These are phyloP conservation scores for Gamarada debralockiae DNA, from an alignment of 495 filamentous ascomycete species.

Conservation along the genomic window DNA sequence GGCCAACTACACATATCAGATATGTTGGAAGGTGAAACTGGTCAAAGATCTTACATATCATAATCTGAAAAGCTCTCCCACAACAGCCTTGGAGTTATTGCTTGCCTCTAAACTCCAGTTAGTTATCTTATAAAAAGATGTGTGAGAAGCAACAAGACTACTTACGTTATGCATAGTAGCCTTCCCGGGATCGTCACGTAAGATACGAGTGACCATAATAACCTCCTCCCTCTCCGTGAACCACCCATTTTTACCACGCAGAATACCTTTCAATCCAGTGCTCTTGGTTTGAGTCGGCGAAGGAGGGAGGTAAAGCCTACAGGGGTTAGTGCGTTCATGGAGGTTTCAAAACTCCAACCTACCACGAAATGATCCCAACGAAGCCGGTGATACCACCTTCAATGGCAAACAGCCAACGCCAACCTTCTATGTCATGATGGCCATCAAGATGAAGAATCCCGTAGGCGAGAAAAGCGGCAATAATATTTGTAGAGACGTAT, in stretches of 20 bases:
- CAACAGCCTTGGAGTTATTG: slow-evolving; percentile 52
- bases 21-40: not conserved
- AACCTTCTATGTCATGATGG: slow-evolving; percentile 54
- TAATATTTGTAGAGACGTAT: slow-evolving; percentile 58
- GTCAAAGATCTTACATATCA: slow-evolving; percentile 40
- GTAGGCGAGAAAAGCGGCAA: slow-evolving; percentile 66
- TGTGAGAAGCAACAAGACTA: not conserved
- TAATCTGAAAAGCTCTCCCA: slow-evolving; percentile 59
- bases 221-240: slow-evolving; percentile 62
- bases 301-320: slow-evolving; percentile 58
- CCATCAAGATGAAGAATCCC: slow-evolving; percentile 66
- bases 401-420: slow-evolving; percentile 68
- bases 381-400: slow-evolving; percentile 52
- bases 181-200: slow-evolving; percentile 70
- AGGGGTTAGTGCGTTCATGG: not conserved
- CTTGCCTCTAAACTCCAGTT: slow-evolving; percentile 48
- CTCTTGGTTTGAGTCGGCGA: slow-evolving; percentile 67
- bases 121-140: slow-evolving; percentile 28
- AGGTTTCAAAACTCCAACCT: not conserved
- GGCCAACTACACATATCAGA: slow-evolving; percentile 42
- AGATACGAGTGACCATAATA: slow-evolving; percentile 70
- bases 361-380: slow-evolving; percentile 60
- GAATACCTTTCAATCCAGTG: slow-evolving; percentile 26
- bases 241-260: slow-evolving; percentile 69
- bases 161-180: slow-evolving; percentile 44